Conservation (phyloP, 371 early-diverging fungal species). For the Umbelopsis sp. region DNA sequence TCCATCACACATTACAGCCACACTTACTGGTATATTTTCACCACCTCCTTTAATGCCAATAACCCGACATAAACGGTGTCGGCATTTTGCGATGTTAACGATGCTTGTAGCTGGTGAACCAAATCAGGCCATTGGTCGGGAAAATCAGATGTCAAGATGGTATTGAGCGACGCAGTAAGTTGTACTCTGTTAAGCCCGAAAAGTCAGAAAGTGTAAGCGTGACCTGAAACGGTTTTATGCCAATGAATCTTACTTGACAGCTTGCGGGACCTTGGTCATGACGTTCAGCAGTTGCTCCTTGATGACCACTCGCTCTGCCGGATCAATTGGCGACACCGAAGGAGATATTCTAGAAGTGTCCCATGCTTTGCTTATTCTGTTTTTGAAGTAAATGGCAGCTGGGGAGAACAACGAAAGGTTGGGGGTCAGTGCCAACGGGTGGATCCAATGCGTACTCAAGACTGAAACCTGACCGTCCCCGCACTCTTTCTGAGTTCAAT, state of each 20-base stretch:
- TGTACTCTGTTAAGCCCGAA: conserved; percentile 58
- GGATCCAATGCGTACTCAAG: too few relatives aligned
- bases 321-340: conserved; percentile 43
- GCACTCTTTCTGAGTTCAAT: background rate
- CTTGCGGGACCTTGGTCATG: conserved; percentile 56
- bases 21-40: conserved; percentile 80
- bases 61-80: conserved; percentile 75
- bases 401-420: background rate
- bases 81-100: conserved; percentile 66
- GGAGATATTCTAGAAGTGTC: conserved; percentile 29
- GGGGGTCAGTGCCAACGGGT: too few relatives aligned
- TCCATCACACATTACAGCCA: background rate
- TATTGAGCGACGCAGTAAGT: conserved; percentile 71
- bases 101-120: conserved; percentile 60
- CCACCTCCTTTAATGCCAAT: conserved; percentile 74
- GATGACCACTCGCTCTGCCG: conserved; percentile 62
- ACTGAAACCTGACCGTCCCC: background rate
- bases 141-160: conserved; percentile 73
- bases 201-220: too few relatives aligned
- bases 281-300: conserved; percentile 67
- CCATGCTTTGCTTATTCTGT: conserved; percentile 72
- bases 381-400: conserved; percentile 87
- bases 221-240: too few relatives aligned
- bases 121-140: conserved; percentile 85
- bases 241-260: conserved; percentile 49